Conservation (phyloP, 768 basidiomycete species). For the Suillus luteus region DNA sequence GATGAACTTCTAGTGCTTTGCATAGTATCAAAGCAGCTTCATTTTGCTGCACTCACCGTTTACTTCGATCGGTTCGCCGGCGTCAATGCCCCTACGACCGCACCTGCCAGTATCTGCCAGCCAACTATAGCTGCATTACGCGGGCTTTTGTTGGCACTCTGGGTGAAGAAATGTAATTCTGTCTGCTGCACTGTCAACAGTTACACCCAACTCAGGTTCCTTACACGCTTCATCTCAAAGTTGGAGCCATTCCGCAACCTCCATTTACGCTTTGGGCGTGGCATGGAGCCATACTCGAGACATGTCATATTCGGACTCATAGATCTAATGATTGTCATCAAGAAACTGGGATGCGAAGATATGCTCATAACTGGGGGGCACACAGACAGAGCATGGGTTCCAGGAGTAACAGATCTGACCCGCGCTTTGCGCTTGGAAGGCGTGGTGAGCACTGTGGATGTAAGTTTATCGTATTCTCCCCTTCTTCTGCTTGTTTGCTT, state of each 20-base stretch:
- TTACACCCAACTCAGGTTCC: background rate
- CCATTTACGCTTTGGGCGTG: slow-evolving; percentile 1
- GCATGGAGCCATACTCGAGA: slow-evolving; percentile 5
- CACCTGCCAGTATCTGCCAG: slow-evolving; percentile 6
- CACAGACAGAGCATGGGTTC: slow-evolving; percentile 8
- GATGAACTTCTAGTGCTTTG: slow-evolving; percentile 1
- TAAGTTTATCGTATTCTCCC: background rate
- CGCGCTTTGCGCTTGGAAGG: slow-evolving; percentile 7
- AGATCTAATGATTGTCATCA: slow-evolving; percentile 8
- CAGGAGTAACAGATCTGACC: slow-evolving; percentile 2
- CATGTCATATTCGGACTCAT: background rate
- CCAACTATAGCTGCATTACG: slow-evolving; percentile 1
- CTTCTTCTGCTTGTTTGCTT: background rate
- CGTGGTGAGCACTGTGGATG: slow-evolving; percentile 5
- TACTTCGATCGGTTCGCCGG: slow-evolving; percentile 4
- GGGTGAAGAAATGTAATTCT: slow-evolving; percentile 9
- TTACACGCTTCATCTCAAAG: slow-evolving; percentile 1
- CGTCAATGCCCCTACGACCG: slow-evolving; percentile 2
- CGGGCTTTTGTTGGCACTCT: slow-evolving; percentile 7
- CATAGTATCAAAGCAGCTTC: slow-evolving; percentile 1
- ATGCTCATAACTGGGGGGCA: slow-evolving; percentile 8
- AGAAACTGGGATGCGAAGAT: slow-evolving; percentile 6
- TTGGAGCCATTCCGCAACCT: slow-evolving; percentile 9
- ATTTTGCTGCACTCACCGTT: slow-evolving; percentile 7
- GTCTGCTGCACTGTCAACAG: background rate